Conservation (phyloP, 306 rosid genomes). For the Ammopiptanthus mongolicus region DNA sequence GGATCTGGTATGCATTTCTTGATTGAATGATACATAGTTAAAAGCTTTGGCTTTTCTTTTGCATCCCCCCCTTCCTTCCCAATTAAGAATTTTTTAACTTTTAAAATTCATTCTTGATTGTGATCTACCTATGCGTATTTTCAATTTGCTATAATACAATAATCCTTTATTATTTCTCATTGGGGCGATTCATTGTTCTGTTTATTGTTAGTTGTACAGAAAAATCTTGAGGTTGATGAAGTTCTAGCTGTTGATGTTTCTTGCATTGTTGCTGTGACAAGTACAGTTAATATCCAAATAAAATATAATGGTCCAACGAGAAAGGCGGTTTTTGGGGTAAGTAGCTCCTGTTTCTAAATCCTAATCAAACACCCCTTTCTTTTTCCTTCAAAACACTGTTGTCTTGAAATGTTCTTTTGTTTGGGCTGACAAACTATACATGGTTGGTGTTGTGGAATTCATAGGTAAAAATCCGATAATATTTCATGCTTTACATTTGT, state of each 20-base stretch:
- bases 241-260: slow-evolving; percentile 86
- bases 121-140: background rate
- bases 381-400: background rate
- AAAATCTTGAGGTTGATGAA: slow-evolving; percentile 94
- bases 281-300: slow-evolving; percentile 70
- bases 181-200: slow-evolving; percentile 23
- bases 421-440: background rate
- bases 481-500: background rate
- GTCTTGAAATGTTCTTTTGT: background rate
- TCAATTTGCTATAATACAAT: slow-evolving; percentile 1
- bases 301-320: slow-evolving; percentile 82
- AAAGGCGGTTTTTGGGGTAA: slow-evolving; percentile 93
- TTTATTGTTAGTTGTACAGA: slow-evolving; percentile 80
- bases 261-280: slow-evolving; percentile 82
- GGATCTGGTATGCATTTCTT: slow-evolving; percentile 78
- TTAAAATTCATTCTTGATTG: background rate
- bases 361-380: background rate
- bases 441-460: background rate
- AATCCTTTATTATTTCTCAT: slow-evolving; percentile 20
- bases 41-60: background rate
- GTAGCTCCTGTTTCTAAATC: slow-evolving; percentile 20
- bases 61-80: background rate
- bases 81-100: background rate
- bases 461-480: background rate
- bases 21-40: background rate